Evolutionary conservation across 352 stramenopile species (phyloP).

Genomic region (Globisporangium carolinianum): DNA sequence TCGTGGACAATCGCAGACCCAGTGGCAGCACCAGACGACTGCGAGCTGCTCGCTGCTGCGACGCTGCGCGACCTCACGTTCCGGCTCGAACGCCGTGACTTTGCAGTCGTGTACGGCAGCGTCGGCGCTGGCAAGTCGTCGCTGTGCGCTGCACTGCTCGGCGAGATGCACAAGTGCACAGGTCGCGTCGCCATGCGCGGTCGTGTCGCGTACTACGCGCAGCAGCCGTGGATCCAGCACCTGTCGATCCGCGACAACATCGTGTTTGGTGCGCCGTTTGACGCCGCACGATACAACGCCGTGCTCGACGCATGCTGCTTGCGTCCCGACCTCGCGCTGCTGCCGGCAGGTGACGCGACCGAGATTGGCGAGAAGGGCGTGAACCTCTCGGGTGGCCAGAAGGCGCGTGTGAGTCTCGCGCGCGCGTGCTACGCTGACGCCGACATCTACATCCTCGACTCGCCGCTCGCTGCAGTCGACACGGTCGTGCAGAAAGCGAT

Average conservation of each 20-base stretch:
- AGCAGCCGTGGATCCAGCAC: slow-evolving; percentile 93
- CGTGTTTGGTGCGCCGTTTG: slow-evolving; percentile 76
- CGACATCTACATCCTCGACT: slow-evolving; percentile 85
- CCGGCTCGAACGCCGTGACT: slow-evolving; percentile 29
- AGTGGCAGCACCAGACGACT: slow-evolving; percentile 2
- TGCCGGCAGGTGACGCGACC: slow-evolving; percentile 84
- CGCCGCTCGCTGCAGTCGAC: slow-evolving; percentile 90
- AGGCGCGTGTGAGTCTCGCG: slow-evolving; percentile 66
- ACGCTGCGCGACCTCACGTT: slow-evolving; percentile 32
- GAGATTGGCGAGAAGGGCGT: slow-evolving; percentile 95
- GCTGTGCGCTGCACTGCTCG: slow-evolving; percentile 39
- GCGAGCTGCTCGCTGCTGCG: slow-evolving; percentile 4
- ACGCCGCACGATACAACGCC: slow-evolving; percentile 33
- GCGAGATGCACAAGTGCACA: slow-evolving; percentile 76
- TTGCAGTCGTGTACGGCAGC: slow-evolving; percentile 41
- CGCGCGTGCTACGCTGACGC: slow-evolving; percentile 55
- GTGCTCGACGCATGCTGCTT: slow-evolving; percentile 79
- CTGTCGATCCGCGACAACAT: slow-evolving; percentile 92
- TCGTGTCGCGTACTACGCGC: slow-evolving; percentile 59
- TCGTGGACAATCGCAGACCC: slow-evolving; percentile 14
- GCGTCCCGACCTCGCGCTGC: slow-evolving; percentile 71
- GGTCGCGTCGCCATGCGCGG: slow-evolving; percentile 37
- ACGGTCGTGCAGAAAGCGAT: slow-evolving; percentile 89
- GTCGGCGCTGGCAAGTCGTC: slow-evolving; percentile 57
- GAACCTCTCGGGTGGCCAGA: slow-evolving; percentile 92